Evolutionary conservation across 352 stramenopile genomes (phyloP).

Genomic region (Blastocystis sp.): DNA sequence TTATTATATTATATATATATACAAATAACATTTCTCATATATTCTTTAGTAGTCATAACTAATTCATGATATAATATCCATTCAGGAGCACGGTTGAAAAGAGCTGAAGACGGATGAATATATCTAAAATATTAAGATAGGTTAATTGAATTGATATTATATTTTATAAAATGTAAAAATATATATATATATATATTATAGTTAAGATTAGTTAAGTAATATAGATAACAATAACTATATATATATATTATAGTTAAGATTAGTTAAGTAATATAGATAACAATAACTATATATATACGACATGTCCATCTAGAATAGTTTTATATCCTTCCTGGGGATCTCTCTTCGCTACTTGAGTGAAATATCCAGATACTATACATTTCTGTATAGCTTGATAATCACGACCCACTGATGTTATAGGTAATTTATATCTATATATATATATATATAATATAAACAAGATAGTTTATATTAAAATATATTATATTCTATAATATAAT

Average conservation of each 20-base stretch:
- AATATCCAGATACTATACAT: slow-evolving; percentile 91
- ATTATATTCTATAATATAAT: too few species aligned
- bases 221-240: background rate
- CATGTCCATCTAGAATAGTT: slow-evolving; percentile 87
- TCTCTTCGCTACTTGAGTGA: slow-evolving; percentile 95
- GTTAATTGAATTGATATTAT: background rate
- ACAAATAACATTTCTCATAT: slow-evolving; percentile 95
- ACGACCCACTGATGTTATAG: slow-evolving; percentile 4
- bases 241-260: slow-evolving; percentile 52
- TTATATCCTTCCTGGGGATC: slow-evolving; percentile 91
- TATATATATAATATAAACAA: too few species aligned
- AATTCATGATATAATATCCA: slow-evolving; percentile 88
- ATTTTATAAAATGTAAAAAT: background rate
- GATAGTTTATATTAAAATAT: too few species aligned
- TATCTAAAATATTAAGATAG: background rate
- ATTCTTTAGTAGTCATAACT: slow-evolving; percentile 78
- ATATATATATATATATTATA: background rate
- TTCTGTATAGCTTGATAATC: slow-evolving; percentile 85
- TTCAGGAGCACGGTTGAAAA: slow-evolving; percentile 26
- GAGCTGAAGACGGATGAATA: slow-evolving; percentile 9
- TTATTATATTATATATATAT: background rate
- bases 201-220: background rate
- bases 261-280: slow-evolving; percentile 95
- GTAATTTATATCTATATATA: slow-evolving; percentile 23
- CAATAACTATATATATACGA: slow-evolving; percentile 92